phyloP scores from a whole-genome alignment of 1,284 basidiomycete genomes.

The Entoloma clypeatum region DNA sequence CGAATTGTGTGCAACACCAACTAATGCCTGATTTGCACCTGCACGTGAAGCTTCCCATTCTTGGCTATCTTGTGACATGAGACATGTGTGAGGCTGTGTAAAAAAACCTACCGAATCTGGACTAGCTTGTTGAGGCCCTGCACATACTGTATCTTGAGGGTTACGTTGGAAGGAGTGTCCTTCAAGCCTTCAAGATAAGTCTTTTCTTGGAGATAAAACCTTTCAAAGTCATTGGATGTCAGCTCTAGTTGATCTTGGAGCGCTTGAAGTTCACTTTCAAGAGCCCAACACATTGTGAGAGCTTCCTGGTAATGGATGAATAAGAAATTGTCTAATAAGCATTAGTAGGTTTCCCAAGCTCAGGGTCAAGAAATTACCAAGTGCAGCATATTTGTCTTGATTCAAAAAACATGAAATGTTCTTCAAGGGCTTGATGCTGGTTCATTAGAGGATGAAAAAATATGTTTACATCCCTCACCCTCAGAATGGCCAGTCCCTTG shows the following conservation, averaged over 20 bases:
- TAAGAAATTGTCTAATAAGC: conserved; percentile 1
- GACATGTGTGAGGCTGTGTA: background rate
- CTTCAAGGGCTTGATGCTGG: background rate
- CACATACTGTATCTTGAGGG: background rate
- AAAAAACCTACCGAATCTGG: background rate
- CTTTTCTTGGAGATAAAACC: background rate
- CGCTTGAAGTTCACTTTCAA: no score
- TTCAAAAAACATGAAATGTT: conserved; percentile 1
- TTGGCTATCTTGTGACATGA: background rate
- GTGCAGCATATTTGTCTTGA: conserved; percentile 1
- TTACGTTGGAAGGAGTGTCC: background rate
- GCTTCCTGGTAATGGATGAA: conserved; percentile 3
- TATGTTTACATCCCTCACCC: no score
- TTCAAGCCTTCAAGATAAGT: background rate
- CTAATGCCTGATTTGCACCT: background rate
- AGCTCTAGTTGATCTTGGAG: conserved; percentile 4
- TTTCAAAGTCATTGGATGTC: background rate
- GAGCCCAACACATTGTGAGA: no score
- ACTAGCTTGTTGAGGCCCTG: background rate
- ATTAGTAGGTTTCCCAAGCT: background rate
- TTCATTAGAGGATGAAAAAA: background rate
- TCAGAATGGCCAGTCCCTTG: background rate
- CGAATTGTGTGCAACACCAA: background rate
- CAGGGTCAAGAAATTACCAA: background rate
- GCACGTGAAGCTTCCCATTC: background rate